Evolutionary conservation across 2,329 filamentous ascomycete genomes (phyloP), one percentile per base, ranked within the genome.

Genomic region (Xenoacremonium recifei): DNA sequence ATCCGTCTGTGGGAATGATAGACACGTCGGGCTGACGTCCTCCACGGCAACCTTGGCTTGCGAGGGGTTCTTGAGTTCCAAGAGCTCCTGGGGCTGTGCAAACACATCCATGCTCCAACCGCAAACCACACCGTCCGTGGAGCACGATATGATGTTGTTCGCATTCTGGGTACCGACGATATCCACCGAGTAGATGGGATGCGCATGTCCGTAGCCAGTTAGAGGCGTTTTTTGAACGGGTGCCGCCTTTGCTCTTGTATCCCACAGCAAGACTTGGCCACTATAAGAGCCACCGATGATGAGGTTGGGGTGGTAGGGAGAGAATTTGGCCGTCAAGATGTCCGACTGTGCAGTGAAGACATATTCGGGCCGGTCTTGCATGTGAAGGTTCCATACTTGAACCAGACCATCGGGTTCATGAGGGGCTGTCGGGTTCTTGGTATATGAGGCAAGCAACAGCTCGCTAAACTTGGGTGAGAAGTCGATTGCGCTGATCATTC

Each of bases 61-160:
- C 13, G 84, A 83, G 4, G 92, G 92, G 3, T 90, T 88, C 45
- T 84, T 85, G 11, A 99, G 77, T 58, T 95, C 89, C 31, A 99
- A 80, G 41, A 90, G 85, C 70, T 99, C 93, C 67, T 97, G 92
- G 1, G 93, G 93, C 65, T 96, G 89, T 1, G 92, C 89, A 47
- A 99, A 87, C 82, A 99, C 97, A 65, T 99, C 95, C 50, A 96
- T 89, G 41, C 88, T 91, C 93, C 93, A 99, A 35, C 91, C 89
- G 65, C 93, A 99, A 31, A 97, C 89, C 9, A 95, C 89, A 40
- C 93, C 93, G 61, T 99, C 93, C 1, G 93, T 99, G 2, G 90
- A 96, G 63, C 89, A 92, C 23, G 91, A 96, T 56, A 99, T 87
- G 62, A 99, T 96, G 66, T 97, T 99, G 71, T 96, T 96, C 45